Conservation (phyloP, 352 stramenopile species). For the Globisporangium alternatum region DNA sequence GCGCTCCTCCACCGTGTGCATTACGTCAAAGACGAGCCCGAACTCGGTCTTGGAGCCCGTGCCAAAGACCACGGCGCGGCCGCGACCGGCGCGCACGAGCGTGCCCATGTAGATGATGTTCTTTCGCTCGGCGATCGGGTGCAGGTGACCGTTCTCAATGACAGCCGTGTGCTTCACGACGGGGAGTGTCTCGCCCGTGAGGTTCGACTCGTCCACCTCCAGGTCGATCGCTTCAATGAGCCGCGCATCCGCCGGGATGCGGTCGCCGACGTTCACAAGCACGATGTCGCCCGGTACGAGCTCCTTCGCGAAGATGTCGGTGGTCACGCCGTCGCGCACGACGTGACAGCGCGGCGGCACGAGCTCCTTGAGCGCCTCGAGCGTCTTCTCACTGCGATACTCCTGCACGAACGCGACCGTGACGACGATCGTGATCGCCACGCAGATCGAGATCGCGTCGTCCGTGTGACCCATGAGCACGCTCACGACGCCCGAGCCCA, state of each 20-base stretch:
- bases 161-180: slow-evolving; percentile 67
- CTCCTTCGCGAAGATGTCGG: slow-evolving; percentile 73
- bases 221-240: slow-evolving; percentile 87
- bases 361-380: slow-evolving; percentile 81
- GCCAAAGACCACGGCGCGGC: slow-evolving; percentile 91
- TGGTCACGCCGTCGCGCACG: slow-evolving; percentile 46
- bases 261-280: slow-evolving; percentile 90
- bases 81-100: slow-evolving; percentile 90
- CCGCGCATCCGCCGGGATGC: slow-evolving; percentile 90
- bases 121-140: slow-evolving; percentile 75
- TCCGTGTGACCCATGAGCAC: slow-evolving; percentile 92
- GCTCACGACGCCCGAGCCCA: slow-evolving; percentile 90
- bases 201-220: slow-evolving; percentile 92
- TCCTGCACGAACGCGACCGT: slow-evolving; percentile 94
- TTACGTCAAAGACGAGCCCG: slow-evolving; percentile 93
- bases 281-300: slow-evolving; percentile 86
- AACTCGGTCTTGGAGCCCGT: slow-evolving; percentile 96
- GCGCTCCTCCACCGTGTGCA: slow-evolving; percentile 91
- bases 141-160: slow-evolving; percentile 64
- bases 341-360: slow-evolving; percentile 73
- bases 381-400: slow-evolving; percentile 84
- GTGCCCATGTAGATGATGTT: slow-evolving; percentile 98
- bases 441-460: slow-evolving; percentile 94
- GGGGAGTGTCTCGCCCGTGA: slow-evolving; percentile 92
- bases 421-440: slow-evolving; percentile 96